Conservation (phyloP, 2,329 filamentous ascomycete genomes). For the Talaromyces sp. region DNA sequence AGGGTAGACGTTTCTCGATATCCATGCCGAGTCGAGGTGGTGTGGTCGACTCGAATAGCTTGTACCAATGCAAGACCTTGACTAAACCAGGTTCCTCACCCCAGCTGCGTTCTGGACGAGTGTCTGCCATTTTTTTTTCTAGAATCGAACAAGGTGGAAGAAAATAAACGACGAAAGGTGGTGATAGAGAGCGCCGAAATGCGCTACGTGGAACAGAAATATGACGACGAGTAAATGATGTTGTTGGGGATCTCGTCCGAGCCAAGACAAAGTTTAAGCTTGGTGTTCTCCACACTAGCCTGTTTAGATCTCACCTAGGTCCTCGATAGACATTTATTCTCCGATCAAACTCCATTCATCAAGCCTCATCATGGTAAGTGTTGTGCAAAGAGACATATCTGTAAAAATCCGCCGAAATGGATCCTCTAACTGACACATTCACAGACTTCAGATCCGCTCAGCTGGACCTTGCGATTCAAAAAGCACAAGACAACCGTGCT, state of each 20-base stretch:
- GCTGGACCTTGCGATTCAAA: slow-evolving; percentile 68
- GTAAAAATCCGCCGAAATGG: background rate
- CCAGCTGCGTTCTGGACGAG: slow-evolving; percentile 17
- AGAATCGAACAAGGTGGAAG: background rate
- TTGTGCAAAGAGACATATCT: background rate
- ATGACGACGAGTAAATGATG: background rate
- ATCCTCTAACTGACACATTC: background rate
- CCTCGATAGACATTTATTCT: background rate
- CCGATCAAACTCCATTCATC: background rate
- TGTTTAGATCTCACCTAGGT: background rate
- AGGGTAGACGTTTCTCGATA: slow-evolving; percentile 61
- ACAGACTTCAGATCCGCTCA: slow-evolving; percentile 41
- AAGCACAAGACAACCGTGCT: slow-evolving; percentile 68
- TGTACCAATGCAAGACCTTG: slow-evolving; percentile 35
- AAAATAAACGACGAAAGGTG: background rate
- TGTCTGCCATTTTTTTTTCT: slow-evolving; percentile 4
- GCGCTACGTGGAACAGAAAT: background rate
- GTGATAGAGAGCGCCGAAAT: background rate
- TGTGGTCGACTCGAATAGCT: slow-evolving; percentile 36
- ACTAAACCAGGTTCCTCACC: slow-evolving; percentile 23
- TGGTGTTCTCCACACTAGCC: slow-evolving; percentile 1
- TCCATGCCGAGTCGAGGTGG: slow-evolving; percentile 58
- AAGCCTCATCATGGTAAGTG: slow-evolving; percentile 19
- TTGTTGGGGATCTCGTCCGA: background rate
- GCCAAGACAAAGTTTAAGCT: slow-evolving; percentile 2